Base-by-base conservation (phyloP, 2,329 filamentous ascomycete species). In the Corynespora cassiicola region DNA sequence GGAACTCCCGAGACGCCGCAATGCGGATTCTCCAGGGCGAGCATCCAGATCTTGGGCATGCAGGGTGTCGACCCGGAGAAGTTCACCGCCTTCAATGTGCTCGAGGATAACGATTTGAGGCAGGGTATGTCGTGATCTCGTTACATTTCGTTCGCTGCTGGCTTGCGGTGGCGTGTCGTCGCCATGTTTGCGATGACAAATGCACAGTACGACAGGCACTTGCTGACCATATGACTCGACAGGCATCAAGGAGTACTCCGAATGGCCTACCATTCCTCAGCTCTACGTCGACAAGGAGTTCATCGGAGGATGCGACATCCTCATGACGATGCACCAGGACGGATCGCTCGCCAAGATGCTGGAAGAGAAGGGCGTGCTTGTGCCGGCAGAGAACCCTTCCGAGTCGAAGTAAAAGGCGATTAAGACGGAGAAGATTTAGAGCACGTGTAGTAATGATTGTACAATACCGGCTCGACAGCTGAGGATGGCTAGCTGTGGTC, bases 221-320 rank as follows among this genome's bases (percentile, higher is more conserved):
- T 10, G 32, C 50, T 55, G 20, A 57, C n/a, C 36, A 23, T 15
- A 18, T 11, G 31, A 29, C 14, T 17, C 12, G 33, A 28, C 52
- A 91, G 92, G 94, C 35, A 96, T 99, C 75, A 99, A 99, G 75
- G 92, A 99, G 73, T 99, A 94, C 77, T 96, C 91, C 2, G 94
- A 97, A 67, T 99, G 94, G 94, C 94, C 94, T 10, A 99, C 94
- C 14, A 97, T 99, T 66, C 94, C 94, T 6, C 94, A 99, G 71
- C 79, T 99, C 12, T 99, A 97, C 72, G 79, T 99, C 34, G 84
- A 95, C 49, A 92, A 92, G 74, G 92, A 99, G 68, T 99, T 99
- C 66, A 78, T 99, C 30, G 94, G 94, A 38, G 94, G 94, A n/a
- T 96, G 91, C 68, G 94, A 99, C 70, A 99, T 99, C 51, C 71